Conservation (phyloP, 805 yeast genomes). For the Cyberlindnera saturnus region DNA sequence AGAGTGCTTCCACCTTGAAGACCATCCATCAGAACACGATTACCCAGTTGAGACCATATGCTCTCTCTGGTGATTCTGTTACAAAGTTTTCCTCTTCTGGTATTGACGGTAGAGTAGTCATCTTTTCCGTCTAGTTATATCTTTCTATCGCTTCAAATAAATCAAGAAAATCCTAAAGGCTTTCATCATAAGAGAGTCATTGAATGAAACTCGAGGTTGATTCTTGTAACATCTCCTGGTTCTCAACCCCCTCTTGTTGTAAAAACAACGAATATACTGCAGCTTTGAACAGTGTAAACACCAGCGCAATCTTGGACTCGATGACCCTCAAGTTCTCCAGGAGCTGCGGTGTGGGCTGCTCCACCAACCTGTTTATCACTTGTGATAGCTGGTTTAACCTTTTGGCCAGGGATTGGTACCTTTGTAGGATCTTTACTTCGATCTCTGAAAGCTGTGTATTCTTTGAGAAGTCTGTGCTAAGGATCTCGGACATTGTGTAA, state of each 20-base stretch:
- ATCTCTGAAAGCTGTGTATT: slow-evolving; percentile 26
- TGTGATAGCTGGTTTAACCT: slow-evolving; percentile 25
- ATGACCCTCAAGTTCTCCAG: slow-evolving; percentile 49
- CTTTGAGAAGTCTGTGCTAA: slow-evolving; percentile 17
- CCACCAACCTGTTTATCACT: slow-evolving; percentile 18
- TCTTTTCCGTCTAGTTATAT: slow-evolving; percentile 46
- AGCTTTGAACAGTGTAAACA: slow-evolving; percentile 61
- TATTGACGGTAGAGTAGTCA: slow-evolving; percentile 85
- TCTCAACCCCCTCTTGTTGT: slow-evolving; percentile 35
- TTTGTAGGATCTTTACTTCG: slow-evolving; percentile 31
- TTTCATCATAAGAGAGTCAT: background rate
- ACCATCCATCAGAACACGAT: slow-evolving; percentile 92
- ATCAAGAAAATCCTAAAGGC: background rate
- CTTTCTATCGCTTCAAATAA: background rate
- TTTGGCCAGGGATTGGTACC: slow-evolving; percentile 33
- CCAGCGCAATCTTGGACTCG: slow-evolving; percentile 58
- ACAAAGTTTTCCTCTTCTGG: slow-evolving; percentile 70
- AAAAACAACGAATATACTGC: slow-evolving; percentile 62
- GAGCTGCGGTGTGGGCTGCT: slow-evolving; percentile 26
- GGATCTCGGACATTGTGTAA: slow-evolving; percentile 12
- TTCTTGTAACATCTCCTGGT: slow-evolving; percentile 14
- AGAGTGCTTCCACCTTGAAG: slow-evolving; percentile 42
- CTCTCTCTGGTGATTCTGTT: slow-evolving; percentile 32
- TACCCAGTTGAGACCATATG: slow-evolving; percentile 52
- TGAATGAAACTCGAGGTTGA: slow-evolving; percentile 17